Conservation (phyloP, 2,329 filamentous ascomycete genomes). For the Talaromyces sp. region DNA sequence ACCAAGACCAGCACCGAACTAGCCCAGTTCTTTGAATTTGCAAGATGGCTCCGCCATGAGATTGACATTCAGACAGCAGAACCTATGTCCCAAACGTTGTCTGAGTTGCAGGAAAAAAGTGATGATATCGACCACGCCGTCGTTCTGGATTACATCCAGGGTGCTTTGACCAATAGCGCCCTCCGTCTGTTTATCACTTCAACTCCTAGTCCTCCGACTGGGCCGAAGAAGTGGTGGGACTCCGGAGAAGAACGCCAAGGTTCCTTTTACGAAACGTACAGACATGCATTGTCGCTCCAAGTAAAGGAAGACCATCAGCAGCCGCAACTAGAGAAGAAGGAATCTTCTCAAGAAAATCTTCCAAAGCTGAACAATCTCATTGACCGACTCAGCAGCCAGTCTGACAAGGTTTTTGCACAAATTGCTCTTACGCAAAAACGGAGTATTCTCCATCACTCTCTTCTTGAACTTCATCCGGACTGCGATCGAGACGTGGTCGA, state of each 20-base stretch:
- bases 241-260: constrained; percentile 24
- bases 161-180: constrained; percentile 62
- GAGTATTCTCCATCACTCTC: constrained; percentile 62
- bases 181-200: constrained; percentile 54
- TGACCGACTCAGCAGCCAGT: constrained; percentile 53
- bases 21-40: constrained; percentile 71
- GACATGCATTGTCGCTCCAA: constrained; percentile 46
- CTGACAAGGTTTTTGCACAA: constrained; percentile 58
- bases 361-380: constrained; percentile 62
- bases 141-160: constrained; percentile 72
- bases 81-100: constrained; percentile 51
- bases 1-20: constrained; percentile 70
- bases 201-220: constrained; percentile 16
- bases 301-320: constrained; percentile 24
- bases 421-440: constrained; percentile 66
- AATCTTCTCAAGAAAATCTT: constrained; percentile 48
- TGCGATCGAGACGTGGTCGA: constrained; percentile 43
- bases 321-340: constrained; percentile 43
- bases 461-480: constrained; percentile 43
- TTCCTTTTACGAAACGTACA: constrained; percentile 43
- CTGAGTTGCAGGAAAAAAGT: constrained; percentile 74
- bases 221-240: constrained; percentile 39
- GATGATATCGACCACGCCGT: constrained; percentile 67
- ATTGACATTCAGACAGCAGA: constrained; percentile 72
- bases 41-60: constrained; percentile 75